Base-by-base conservation (phyloP, 495 filamentous ascomycete genomes). In the Elaphomyces granulatus region DNA sequence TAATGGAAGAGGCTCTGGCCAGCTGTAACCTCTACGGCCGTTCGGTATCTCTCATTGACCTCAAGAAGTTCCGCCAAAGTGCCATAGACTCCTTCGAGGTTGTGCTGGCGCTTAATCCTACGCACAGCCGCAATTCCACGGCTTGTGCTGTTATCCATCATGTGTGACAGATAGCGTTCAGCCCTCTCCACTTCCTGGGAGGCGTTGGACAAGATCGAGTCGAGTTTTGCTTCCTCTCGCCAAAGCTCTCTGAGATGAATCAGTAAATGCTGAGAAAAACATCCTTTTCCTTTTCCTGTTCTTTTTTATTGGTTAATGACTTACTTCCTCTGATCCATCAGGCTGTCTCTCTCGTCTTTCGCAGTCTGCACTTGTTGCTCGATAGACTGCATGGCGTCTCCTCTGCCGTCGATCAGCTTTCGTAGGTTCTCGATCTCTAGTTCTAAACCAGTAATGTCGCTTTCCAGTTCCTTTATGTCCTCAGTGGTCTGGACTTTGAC, bases 1-100 rank as follows among this genome's bases (percentile, higher is more conserved):
- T 93, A 92, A 59, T 99, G 84, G 60, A 99, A 99, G 6, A 99
- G 65, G 55, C 84, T 92, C 45, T 80, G 79, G 4, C 90, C 92
- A 7, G 87, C 92, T 3, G 86, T 90, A 26, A 90, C 82, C 54
- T 99, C 90, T 12, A 94, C 83, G 3, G 90, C 84, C 31, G 83
- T 80, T 26, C 85, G 77, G 56, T 90, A 96, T 36, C 72, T 72
- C n/a, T 93, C 84, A 37, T 67, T 67, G 30, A 94, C 86, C 18
- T 81, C 75, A 51, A 95, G 72, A 6, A 99, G 74, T 55, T 99
- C 90, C 12, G 87, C 86, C 8, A 99, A 51, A 2, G 86, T 93
- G 45, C 90, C 90, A 48, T 94, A 90, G 12, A 87, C 82, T n/a
- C 90, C 92, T 1, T 79, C 70, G 8, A 96, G 69, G 34, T 83